Conservation (phyloP, 1,284 basidiomycete species). For the Cronartium ribicola region DNA sequence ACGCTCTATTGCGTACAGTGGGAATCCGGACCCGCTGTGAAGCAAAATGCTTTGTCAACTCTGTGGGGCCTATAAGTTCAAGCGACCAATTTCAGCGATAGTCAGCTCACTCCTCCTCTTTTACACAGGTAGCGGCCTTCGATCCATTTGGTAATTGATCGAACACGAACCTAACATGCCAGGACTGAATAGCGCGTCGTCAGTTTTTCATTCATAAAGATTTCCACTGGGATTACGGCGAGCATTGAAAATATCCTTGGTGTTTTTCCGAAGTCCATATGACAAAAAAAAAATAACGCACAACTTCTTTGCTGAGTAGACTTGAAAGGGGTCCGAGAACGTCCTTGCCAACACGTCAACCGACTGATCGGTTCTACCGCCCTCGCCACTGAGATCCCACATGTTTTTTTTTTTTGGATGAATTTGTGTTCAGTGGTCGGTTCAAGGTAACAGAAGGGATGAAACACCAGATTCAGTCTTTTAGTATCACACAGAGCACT, state of each 20-base stretch:
- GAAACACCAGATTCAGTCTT: slow-evolving; percentile 59
- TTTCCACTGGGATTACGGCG: slow-evolving; percentile 14
- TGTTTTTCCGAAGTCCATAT: neutral
- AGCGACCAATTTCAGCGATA: neutral
- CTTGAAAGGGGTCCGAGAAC: slow-evolving; percentile 80
- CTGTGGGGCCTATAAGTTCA: slow-evolving; percentile 8
- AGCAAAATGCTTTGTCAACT: slow-evolving; percentile 28
- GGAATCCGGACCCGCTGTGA: slow-evolving; percentile 29
- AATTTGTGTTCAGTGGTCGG: neutral
- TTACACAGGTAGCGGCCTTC: too few species aligned
- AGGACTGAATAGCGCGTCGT: neutral
- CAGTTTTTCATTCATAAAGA: neutral
- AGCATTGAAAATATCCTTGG: neutral
- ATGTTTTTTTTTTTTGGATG: neutral
- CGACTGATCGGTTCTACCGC: slow-evolving; percentile 51
- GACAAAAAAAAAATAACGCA: slow-evolving; percentile 1
- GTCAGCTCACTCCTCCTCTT: neutral
- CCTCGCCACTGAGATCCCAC: neutral
- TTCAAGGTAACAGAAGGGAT: neutral
- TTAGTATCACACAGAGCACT: slow-evolving; percentile 67
- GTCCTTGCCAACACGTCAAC: slow-evolving; percentile 74
- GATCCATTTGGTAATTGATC: neutral
- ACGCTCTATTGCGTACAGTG: slow-evolving; percentile 4
- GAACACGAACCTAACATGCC: slow-evolving; percentile 23
- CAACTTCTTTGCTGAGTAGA: slow-evolving; percentile 84